Base-by-base conservation (phyloP, 169 alveolate genomes). In the Plasmodium blacklocki region DNA sequence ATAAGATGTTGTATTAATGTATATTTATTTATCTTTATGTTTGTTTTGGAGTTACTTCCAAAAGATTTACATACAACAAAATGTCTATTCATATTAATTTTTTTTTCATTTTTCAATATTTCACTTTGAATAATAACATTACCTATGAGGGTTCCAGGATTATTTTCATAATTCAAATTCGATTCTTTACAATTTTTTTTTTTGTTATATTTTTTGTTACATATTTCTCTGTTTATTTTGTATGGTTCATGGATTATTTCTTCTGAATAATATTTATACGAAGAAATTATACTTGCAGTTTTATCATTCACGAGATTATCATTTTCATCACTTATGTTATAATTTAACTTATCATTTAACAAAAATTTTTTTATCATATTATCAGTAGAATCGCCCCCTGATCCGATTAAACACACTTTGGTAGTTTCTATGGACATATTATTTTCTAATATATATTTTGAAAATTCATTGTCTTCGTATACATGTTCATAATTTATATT, bases 331-430 rank as follows among this genome's bases (percentile, higher is more conserved):
- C 3, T 43, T 8, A n/a, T 21, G 5, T 26, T 15, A 26, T 1
- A n/a, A 19, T 29, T 11, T 9, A 14, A 32, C 11, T 29, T 45
- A 18, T n/a, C 9, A 63, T 26, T 5, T 26, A n/a, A 26, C 45
- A 74, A 47, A 74, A 74, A 74, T 0, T 60, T 29, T 12, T 54
- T 29, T 15, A 74, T 52, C 19, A 74, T 21, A 29, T 5, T 12
- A 43, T 74, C 74, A 45, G 60, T 23, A 29, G 21, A 29, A 74
- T 74, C 64, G 11, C 0, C 11, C 5, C 88, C 88, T 15, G 88
- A 60, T 73, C 49, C 88, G n/a, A 74, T 62, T 54, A 74, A 67
- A 18, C 88, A 74, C 9, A 74, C 67, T 18, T 45, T 43, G 7
- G 88, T 74, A 23, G 3, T 74, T 29, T 26, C 74, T 45, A 74